A percentile compares a stretch with the other conserved stretches of the same genome.
Conservation (phyloP, 208 protist genomes). For the Trypanosoma boissoni region DNA sequence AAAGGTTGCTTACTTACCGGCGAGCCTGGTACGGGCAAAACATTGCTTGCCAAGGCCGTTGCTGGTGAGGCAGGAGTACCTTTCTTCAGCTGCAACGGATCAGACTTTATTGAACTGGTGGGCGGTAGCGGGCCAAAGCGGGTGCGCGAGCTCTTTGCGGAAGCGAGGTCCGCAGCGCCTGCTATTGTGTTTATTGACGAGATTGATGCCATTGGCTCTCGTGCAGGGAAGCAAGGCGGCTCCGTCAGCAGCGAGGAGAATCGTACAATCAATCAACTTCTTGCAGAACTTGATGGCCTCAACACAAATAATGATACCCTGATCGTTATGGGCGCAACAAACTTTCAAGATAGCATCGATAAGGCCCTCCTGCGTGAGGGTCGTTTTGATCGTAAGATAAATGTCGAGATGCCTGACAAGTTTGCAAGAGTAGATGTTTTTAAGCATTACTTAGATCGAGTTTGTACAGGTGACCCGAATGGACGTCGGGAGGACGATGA, state of each 20-base stretch:
- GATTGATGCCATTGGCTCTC: slow-evolving; percentile 96
- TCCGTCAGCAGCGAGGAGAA: slow-evolving; percentile 91
- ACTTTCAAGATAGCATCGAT: slow-evolving; percentile 96
- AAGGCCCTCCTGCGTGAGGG: slow-evolving; percentile 86
- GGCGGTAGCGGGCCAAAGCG: slow-evolving; percentile 94
- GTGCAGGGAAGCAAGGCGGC: slow-evolving; percentile 58
- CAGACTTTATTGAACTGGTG: slow-evolving; percentile 97
- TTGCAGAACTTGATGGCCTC: slow-evolving; percentile 95
- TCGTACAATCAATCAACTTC: slow-evolving; percentile 96
- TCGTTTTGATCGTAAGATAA: slow-evolving; percentile 87
- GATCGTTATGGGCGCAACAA: slow-evolving; percentile 97
- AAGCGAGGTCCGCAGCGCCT: slow-evolving; percentile 92
- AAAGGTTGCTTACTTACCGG: slow-evolving; percentile 95
- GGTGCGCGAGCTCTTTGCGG: slow-evolving; percentile 95
- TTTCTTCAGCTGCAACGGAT: slow-evolving; percentile 95
- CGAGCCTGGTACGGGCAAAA: slow-evolving; percentile 98
- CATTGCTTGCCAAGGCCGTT: slow-evolving; percentile 96
- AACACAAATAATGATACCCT: slow-evolving; percentile 82
- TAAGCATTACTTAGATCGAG: slow-evolving; percentile 69
- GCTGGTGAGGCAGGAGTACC: slow-evolving; percentile 94
- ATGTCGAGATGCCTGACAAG: slow-evolving; percentile 86
- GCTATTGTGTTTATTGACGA: slow-evolving; percentile 98
- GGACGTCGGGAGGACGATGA: slow-evolving; percentile 60
- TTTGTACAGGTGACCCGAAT: slow-evolving; percentile 79
- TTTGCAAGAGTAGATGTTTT: slow-evolving; percentile 81